Conservation (phyloP, 345 rosid species). For the Rubroshorea leprosula region DNA sequence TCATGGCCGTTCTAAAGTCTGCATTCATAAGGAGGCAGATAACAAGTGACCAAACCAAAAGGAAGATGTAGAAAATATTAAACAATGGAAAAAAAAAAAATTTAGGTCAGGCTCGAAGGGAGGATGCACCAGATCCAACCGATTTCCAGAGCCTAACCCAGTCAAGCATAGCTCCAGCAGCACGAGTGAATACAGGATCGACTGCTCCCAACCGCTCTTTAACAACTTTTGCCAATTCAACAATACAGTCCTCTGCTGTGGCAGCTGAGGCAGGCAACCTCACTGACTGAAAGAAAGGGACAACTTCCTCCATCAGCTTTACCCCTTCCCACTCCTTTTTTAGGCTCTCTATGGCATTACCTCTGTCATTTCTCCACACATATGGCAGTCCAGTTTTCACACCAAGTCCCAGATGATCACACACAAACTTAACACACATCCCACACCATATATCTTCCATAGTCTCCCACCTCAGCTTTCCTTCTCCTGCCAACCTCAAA, state of each 20-base stretch:
- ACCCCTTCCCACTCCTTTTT: constrained; percentile 97
- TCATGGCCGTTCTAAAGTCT: too few relatives aligned
- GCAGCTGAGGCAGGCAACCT: constrained; percentile 47
- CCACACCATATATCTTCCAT: constrained; percentile 93
- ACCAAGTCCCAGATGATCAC: constrained; percentile 81
- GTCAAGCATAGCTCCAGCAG: constrained; percentile 66
- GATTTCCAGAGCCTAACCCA: constrained; percentile 76
- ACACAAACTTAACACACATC: constrained; percentile 75
- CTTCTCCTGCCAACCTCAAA: constrained; percentile 71
- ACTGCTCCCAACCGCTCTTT: constrained; percentile 57
- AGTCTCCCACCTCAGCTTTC: constrained; percentile 91
- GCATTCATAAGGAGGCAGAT: too few relatives aligned
- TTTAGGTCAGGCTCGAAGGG: too few relatives aligned
- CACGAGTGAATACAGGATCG: constrained; percentile 58
- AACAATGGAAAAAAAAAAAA: too few relatives aligned
- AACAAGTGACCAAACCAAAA: too few relatives aligned
- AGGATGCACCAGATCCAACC: too few relatives aligned
- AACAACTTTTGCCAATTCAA: constrained; percentile 55
- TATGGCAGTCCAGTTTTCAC: constrained; percentile 88
- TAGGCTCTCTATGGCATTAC: constrained; percentile 69
- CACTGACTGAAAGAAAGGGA: constrained; percentile 72
- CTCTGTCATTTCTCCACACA: constrained; percentile 85
- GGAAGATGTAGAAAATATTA: too few relatives aligned
- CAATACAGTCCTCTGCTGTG: constrained; percentile 62
- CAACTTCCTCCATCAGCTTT: constrained; percentile 87